These are phyloP conservation scores for Yamadazyma paraphyllophila DNA, from an alignment of 805 yeast genomes.

Conservation along the genomic window DNA sequence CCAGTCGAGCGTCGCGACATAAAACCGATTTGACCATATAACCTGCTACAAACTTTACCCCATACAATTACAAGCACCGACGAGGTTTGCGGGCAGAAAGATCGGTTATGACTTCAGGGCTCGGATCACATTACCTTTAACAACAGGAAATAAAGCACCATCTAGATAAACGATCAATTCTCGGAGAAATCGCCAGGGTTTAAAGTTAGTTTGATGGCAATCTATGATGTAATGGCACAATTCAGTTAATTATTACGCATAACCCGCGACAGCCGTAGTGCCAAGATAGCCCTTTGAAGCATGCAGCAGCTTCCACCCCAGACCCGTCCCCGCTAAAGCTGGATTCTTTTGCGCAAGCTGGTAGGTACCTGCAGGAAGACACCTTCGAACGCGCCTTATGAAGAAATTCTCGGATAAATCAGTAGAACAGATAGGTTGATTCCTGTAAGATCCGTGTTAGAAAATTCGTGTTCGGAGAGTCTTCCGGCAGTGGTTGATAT, in stretches of 20 bases:
- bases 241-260: background rate
- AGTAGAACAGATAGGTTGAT: background rate
- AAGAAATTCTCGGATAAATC: background rate
- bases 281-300: background rate
- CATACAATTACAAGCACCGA: conserved; percentile 1
- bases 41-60: background rate
- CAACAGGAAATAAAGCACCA: background rate
- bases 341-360: background rate
- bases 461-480: background rate
- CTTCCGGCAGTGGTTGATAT: background rate
- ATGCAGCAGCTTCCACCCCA: background rate
- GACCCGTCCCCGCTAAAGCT: background rate
- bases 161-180: background rate
- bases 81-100: background rate
- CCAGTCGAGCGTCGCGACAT: too few species aligned
- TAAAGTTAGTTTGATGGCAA: background rate
- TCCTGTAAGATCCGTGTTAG: background rate
- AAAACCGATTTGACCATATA: too few species aligned
- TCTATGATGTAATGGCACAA: background rate
- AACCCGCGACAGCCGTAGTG: background rate
- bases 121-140: background rate
- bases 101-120: background rate
- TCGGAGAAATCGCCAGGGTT: background rate
- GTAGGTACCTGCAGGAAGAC: background rate
- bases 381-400: background rate